Percentiles rank a stretch among this genome's conserved stretches.
These are phyloP conservation scores for Colletotrichum tropicicola DNA, from an alignment of 2,329 filamentous ascomycete genomes.

Conservation along the genomic window DNA sequence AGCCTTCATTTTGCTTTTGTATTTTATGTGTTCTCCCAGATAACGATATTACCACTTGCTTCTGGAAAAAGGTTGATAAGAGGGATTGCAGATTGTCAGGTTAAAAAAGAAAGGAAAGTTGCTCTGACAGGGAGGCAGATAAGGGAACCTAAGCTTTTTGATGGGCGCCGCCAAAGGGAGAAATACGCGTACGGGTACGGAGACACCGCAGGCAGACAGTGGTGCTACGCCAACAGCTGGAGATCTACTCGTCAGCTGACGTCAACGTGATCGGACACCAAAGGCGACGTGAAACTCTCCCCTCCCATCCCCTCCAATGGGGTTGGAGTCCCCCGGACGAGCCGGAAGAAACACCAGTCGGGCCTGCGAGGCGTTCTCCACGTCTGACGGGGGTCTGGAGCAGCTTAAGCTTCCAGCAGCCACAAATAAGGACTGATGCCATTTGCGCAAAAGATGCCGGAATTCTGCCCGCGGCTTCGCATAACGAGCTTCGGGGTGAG, in stretches of 20 bases:
- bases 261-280: constrained; percentile 30
- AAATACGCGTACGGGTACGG: background rate
- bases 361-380: background rate
- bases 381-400: background rate
- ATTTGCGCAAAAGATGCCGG: background rate
- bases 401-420: background rate
- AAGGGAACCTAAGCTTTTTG: constrained; percentile 1
- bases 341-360: constrained; percentile 9
- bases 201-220: background rate
- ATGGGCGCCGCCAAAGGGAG: background rate
- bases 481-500: constrained; percentile 3
- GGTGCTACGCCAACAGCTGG: background rate
- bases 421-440: background rate
- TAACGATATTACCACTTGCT: background rate
- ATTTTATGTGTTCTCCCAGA: background rate
- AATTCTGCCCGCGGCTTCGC: background rate
- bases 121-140: background rate
- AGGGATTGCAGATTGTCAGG: background rate
- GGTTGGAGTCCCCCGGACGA: background rate
- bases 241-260: constrained; percentile 28
- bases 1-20: constrained; percentile 53
- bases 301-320: constrained; percentile 4
- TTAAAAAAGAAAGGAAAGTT: fast-evolving
- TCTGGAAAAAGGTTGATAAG: constrained; percentile 3
- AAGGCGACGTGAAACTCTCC: constrained; percentile 21